Base-by-base conservation (phyloP, 768 basidiomycete species). In the Xanthoconium stramineum region DNA sequence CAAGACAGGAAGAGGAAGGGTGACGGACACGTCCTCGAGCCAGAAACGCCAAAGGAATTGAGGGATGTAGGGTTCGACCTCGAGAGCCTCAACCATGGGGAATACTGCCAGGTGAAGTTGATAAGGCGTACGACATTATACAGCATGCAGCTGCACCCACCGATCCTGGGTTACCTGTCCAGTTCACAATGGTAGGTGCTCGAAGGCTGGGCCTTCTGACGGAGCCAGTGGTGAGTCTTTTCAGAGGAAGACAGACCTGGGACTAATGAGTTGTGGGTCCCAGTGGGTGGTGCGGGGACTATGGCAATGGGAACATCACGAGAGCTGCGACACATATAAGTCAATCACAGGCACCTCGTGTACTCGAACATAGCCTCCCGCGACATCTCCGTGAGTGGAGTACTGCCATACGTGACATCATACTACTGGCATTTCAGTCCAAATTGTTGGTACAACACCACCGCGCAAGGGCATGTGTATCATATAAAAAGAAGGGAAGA, bases 21-120 rank as follows among this genome's bases (percentile, higher is more conserved):
- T 17, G 52, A 71, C 80, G 38, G 64, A 77, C 78, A 61, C 68
- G 46, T 71, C 65, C 37, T 79, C 75, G 13, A 82, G 65, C 80
- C 81, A 82, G 55, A 82, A 76, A 14, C 75, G 74, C 75, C 77
- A 78, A 13, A 81, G 56, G 61, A 82, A 82, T 17, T 65, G 67
- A 28, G 80, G 80, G 32, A 79, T 63, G 56, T 81, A 78, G 14
- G 70, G 73, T 28, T 69, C 68, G 38, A 75, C 62, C 14, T 67
- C 65, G 20, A 48, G 33, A 12, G 45, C 3, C 37, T 47, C 47
- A 4, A 50, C 20, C 54, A 55, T 56, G 6, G 24, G 30, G 8
- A 5, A 32, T 6, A 15, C 29, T 11, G 2, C 45, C 8, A 33
- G 45, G 33, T 9, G 11, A 13, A 30, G 19, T 43, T 53, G 38